Base-by-base conservation (phyloP, 2,329 filamentous ascomycete genomes). In the Sphaerulina vaccinii region DNA sequence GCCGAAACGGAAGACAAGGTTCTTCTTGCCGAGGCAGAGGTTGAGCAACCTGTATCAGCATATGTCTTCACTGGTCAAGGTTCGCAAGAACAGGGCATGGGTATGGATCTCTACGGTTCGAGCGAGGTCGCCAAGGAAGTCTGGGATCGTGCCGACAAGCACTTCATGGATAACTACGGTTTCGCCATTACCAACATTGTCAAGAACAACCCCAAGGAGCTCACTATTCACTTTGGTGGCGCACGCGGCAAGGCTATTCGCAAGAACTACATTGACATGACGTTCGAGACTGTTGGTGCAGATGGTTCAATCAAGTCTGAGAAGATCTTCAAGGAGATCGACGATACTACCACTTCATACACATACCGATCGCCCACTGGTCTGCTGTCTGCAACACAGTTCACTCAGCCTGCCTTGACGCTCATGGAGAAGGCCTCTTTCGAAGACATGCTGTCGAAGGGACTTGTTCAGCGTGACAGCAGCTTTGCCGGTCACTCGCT, bases 381-480 rank as follows among this genome's bases (percentile, higher is more conserved):
- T 66, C 82, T 99, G 48, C 81, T 99, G 33, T 99, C 93, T 32
- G 93, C 95, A 3, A 99, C 93, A 3, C 93, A 99, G 70, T 99
- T 99, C 78, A 99, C 93, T 0, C 93, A 99, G 74, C 93, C 93
- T 27, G 93, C 93, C 44, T 78, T 99, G 64, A 99, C 93, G 0
- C 81, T 99, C 43, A 99, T 99, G 95, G 93, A 99, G 79, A 99
- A 99, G 82, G 93, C 93, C 54, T 95, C 90, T 65, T 99, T 99
- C 64, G 93, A 97, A 75, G 95, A 99, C 72, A 97, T 99, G 93
- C 90, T 90, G 68, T 82, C 90, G 65, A 97, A 96, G 81, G 93
- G 95, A 56, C 83, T 99, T 27, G 92, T 99, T 24, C 90, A 96
- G 64, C 82, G 90, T 54, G 92, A 97, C 77, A 96, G 90, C 81